phyloP scores from a whole-genome alignment of 2,329 filamentous ascomycete species.

The Aschersonia sp. region DNA sequence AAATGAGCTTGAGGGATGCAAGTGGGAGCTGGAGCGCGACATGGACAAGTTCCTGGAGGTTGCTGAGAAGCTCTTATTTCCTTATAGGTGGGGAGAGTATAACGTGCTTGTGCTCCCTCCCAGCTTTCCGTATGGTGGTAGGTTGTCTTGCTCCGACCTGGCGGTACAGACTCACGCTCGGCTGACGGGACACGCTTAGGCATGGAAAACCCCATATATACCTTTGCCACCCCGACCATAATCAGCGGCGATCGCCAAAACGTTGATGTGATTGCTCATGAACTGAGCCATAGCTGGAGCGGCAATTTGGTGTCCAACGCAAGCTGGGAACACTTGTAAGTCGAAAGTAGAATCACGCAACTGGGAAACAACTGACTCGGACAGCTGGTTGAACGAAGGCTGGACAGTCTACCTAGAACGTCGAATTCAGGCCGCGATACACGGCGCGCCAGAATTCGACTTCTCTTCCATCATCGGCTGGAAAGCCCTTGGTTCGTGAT shows the following conservation, averaged over 20 bases:
- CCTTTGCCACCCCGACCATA: slow-evolving; percentile 87
- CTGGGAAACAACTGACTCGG: not conserved
- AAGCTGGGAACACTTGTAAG: slow-evolving; percentile 68
- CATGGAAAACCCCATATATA: slow-evolving; percentile 90
- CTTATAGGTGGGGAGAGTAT: slow-evolving; percentile 90
- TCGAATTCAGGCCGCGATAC: slow-evolving; percentile 60
- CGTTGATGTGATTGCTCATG: slow-evolving; percentile 91
- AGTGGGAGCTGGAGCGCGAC: slow-evolving; percentile 83
- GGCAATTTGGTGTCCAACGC: slow-evolving; percentile 71
- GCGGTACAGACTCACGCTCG: not conserved
- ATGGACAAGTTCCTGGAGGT: slow-evolving; percentile 86
- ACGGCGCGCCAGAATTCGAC: slow-evolving; percentile 75
- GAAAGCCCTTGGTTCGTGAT: slow-evolving; percentile 54
- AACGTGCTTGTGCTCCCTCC: slow-evolving; percentile 84
- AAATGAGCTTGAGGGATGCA: slow-evolving; percentile 67
- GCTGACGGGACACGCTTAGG: slow-evolving; percentile 20
- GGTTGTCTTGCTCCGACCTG: slow-evolving; percentile 12
- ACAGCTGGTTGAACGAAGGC: slow-evolving; percentile 56
- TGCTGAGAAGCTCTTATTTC: slow-evolving; percentile 68
- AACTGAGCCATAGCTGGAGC: slow-evolving; percentile 65
- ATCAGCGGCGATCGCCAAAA: slow-evolving; percentile 86
- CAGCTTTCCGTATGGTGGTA: slow-evolving; percentile 75
- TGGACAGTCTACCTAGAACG: slow-evolving; percentile 96
- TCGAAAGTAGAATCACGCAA: slow-evolving; percentile 3
- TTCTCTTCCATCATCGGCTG: slow-evolving; percentile 95